Conservation (phyloP, 148 eudicot genomes). For the Fagopyrum esculentum region DNA sequence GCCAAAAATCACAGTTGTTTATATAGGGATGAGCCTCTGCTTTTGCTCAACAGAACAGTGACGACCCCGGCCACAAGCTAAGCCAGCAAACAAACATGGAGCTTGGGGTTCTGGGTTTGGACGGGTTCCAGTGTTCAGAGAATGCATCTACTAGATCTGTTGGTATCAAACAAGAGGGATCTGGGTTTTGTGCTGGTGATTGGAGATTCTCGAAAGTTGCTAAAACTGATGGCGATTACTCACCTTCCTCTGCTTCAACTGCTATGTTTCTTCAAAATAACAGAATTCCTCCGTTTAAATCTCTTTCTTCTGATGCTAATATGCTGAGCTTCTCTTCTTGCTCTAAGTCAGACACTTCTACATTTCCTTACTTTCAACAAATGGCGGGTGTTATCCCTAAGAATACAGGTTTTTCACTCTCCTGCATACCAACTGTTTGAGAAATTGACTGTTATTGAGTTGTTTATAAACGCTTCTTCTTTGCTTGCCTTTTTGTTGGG, state of each 20-base stretch:
- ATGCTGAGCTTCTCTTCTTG: constrained; percentile 10
- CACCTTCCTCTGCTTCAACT: background rate
- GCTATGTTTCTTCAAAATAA: background rate
- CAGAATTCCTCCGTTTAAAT: background rate
- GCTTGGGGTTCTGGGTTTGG: constrained; percentile 7
- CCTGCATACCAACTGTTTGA: constrained; percentile 1
- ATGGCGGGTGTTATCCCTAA: background rate
- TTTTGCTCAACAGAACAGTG: constrained; percentile 7
- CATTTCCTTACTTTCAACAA: background rate
- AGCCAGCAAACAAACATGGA: background rate
- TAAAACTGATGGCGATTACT: constrained; percentile 2
- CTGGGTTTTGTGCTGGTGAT: constrained; percentile 7
- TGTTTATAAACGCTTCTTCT: background rate
- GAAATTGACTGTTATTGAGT: background rate
- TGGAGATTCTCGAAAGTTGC: constrained; percentile 8
- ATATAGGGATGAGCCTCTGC: constrained; percentile 1
- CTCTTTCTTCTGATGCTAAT: constrained; percentile 4
- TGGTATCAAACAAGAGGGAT: constrained; percentile 4
- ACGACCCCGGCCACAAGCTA: background rate
- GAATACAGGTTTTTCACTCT: background rate
- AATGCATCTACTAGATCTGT: constrained; percentile 5
- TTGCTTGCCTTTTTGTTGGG: background rate
- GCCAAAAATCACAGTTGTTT: background rate
- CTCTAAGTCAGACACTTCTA: constrained; percentile 7
- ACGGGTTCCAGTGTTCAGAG: constrained; percentile 8